A percentile compares a stretch with the other conserved stretches of the same genome.
Evolutionary conservation across 371 early-diverging fungal genomes (phyloP).

Genomic region (Polyrhizophydium stewartii): DNA sequence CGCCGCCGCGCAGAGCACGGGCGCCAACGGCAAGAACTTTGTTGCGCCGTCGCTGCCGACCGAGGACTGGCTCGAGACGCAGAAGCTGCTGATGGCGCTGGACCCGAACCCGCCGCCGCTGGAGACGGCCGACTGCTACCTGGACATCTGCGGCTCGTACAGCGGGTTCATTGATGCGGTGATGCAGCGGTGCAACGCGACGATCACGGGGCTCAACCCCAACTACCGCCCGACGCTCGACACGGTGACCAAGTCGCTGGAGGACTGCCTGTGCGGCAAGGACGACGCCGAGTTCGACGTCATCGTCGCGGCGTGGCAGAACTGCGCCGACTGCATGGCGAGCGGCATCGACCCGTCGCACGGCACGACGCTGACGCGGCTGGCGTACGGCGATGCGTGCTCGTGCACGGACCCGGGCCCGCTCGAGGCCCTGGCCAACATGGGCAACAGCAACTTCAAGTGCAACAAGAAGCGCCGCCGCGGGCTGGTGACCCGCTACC

Average conservation of each 20-base stretch:
- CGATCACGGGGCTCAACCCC: not conserved
- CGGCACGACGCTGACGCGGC: not conserved
- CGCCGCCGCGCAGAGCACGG: too few relatives aligned
- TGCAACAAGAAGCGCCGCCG: not conserved
- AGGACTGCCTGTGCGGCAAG: conserved; percentile 10
- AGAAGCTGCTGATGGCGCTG: not conserved
- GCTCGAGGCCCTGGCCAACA: conserved; percentile 7
- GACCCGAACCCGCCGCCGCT: not conserved
- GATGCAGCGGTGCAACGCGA: conserved; percentile 10
- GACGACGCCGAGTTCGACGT: conserved; percentile 2
- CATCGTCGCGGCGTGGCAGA: conserved; percentile 8
- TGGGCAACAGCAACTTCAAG: conserved; percentile 8
- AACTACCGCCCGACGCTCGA: not conserved
- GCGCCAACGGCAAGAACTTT: too few relatives aligned
- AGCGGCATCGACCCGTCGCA: conserved; percentile 7
- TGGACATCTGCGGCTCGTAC: conserved; percentile 1
- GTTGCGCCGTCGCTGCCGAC: not conserved
- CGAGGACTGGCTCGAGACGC: not conserved
- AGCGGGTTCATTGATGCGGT: conserved; percentile 11
- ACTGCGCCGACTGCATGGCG: conserved; percentile 8
- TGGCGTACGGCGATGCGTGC: conserved; percentile 3
- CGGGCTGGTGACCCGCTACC: too few relatives aligned
- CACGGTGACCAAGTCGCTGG: conserved; percentile 6
- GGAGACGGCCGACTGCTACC: not conserved
- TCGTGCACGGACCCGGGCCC: conserved; percentile 11